phyloP scores from a whole-genome alignment of 2,329 filamentous ascomycete genomes.

The Fusarium concolor region DNA sequence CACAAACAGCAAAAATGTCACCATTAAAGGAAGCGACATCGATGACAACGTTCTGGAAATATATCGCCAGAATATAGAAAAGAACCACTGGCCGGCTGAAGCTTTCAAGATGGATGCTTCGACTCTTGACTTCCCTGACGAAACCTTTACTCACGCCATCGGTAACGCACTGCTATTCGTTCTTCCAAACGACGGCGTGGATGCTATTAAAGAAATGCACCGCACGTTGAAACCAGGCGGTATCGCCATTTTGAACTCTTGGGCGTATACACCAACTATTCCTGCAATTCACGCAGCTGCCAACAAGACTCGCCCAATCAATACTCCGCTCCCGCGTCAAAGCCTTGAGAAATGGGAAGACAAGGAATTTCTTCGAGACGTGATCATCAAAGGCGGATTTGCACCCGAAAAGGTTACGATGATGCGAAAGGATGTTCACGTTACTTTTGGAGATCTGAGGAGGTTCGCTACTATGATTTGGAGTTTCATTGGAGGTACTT shows the following conservation, averaged over 20 bases:
- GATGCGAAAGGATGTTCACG: neutral
- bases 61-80: neutral
- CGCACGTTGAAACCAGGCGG: neutral
- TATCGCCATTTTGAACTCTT: neutral
- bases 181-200: neutral
- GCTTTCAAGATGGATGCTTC: neutral
- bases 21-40: constrained; percentile 12
- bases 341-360: constrained; percentile 15
- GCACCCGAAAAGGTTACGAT: fast-evolving
- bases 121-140: fast-evolving
- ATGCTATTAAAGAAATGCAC: neutral
- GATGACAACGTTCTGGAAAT: fast-evolving
- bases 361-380: fast-evolving
- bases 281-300: neutral
- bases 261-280: neutral
- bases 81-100: neutral
- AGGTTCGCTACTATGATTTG: constrained; percentile 9
- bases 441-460: neutral
- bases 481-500: constrained; percentile 22
- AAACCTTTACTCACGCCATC: neutral
- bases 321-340: neutral
- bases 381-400: neutral
- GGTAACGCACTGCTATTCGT: neutral
- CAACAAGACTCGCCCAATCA: neutral
- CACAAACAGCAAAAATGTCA: fast-evolving